Conservation (phyloP, 768 basidiomycete species). For the Lactarius psammicola region DNA sequence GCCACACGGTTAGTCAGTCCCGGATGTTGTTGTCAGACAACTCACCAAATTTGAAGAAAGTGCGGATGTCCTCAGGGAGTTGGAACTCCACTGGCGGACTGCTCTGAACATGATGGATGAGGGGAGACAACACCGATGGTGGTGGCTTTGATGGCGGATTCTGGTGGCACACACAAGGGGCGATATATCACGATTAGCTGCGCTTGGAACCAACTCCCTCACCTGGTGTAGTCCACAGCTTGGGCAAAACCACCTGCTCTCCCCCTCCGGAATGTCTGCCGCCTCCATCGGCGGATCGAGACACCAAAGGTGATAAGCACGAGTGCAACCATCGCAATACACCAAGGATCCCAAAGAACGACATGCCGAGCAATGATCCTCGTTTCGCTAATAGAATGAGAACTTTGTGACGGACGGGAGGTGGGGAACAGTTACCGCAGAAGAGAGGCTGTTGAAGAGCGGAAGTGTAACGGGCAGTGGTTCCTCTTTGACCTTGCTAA, state of each 20-base stretch:
- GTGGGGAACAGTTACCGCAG: conserved; percentile 38
- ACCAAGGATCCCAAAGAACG: conserved; percentile 80
- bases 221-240: conserved; percentile 68
- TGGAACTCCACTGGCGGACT: conserved; percentile 79
- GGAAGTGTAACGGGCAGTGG: conserved; percentile 40
- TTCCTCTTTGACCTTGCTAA: conserved; percentile 48
- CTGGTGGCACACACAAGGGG: conserved; percentile 38
- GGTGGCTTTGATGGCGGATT: conserved; percentile 67
- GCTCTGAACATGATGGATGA: conserved; percentile 66
- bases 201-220: conserved; percentile 31
- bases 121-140: conserved; percentile 63
- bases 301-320: conserved; percentile 95
- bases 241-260: conserved; percentile 74
- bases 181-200: conserved; percentile 22
- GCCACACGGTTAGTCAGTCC: conserved; percentile 3
- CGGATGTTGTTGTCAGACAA: not conserved
- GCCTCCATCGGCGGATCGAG: conserved; percentile 92
- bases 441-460: conserved; percentile 36
- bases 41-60: conserved; percentile 83
- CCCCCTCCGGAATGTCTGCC: conserved; percentile 79
- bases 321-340: conserved; percentile 96
- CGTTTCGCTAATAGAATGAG: conserved; percentile 48
- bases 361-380: conserved; percentile 85
- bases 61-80: conserved; percentile 80
- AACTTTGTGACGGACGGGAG: conserved; percentile 14